Evolutionary conservation across 495 filamentous ascomycete species (phyloP), one percentile per base, ranked within the genome.

Genomic region (Lophiotrema nucula): DNA sequence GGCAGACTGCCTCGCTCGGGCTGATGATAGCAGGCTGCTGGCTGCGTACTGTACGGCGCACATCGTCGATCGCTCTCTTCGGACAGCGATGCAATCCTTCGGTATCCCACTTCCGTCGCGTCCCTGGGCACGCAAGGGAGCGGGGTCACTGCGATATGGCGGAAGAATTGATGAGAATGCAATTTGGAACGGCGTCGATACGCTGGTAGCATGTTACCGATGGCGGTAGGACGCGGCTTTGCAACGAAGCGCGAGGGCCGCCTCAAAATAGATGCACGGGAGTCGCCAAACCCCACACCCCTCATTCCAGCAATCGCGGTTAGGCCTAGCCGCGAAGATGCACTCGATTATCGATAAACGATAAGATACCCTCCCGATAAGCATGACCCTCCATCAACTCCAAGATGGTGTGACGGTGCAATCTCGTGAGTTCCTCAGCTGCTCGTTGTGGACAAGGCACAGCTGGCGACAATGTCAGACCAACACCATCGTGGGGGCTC

Each of bases 381-480:
- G 19, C 54, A 60, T 64, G 47, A 56, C 58, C 57, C 48, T 24
- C 63, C 39, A 28, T 12, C 21, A 39, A 21, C 31, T 19, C 27
- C 26, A 35, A 59, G 57, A 66, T 66, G 63, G 63, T 66, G 63
- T 58, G 63, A 61, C 53, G 53, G 39, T n/a, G 26, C 47, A 48
- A 57, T 57, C 62, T 61, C 58, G 63, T 66, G 63, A 66, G 53
- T 28, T n/a, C 37, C 56, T 66, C 63, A 66, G 63, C 47, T 66
- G 63, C 63, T 58, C 51, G 22, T 45, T 58, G 22, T n/a, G 58
- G 58, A 19, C 57, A 45, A 43, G 27, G 27, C 46, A 27, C 43
- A 55, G 53, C 11, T 44, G 45, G 19, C 11, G 38, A 46, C n/a
- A 23, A 18, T 6, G 47, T 50, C 33, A 52, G 53, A 43, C 45